Conservation (phyloP, 352 stramenopile species). For the Lagenidium sp. region DNA sequence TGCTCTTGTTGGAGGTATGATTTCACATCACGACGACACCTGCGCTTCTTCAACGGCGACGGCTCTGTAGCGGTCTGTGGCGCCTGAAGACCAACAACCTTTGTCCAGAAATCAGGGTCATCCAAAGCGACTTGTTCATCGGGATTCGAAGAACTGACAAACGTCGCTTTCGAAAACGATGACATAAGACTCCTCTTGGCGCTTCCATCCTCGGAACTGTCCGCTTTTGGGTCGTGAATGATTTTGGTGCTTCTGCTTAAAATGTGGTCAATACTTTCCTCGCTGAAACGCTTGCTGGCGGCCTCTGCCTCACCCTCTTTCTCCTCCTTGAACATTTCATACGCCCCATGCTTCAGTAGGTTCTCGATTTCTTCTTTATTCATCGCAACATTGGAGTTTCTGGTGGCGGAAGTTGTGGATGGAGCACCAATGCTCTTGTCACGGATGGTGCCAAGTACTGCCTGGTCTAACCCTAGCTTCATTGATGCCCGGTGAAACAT, state of each 20-base stretch:
- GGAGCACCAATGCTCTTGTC: slow-evolving; percentile 25
- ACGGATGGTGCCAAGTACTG: slow-evolving; percentile 84
- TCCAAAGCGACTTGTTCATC: slow-evolving; percentile 87
- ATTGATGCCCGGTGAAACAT: slow-evolving; percentile 92
- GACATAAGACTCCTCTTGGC: slow-evolving; percentile 74
- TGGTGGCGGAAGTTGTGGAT: slow-evolving; percentile 28
- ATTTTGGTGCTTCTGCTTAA: slow-evolving; percentile 87
- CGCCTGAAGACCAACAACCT: slow-evolving; percentile 84
- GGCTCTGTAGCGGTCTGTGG: slow-evolving; percentile 35
- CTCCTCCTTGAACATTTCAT: slow-evolving; percentile 92
- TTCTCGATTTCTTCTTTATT: slow-evolving; percentile 90
- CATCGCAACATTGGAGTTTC: too few species aligned
- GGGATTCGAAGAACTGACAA: slow-evolving; percentile 82
- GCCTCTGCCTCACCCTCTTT: slow-evolving; percentile 86
- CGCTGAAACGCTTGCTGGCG: slow-evolving; percentile 93
- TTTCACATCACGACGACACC: slow-evolving; percentile 59
- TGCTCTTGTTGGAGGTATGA: slow-evolving; percentile 66
- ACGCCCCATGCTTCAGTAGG: slow-evolving; percentile 90
- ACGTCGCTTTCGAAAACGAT: slow-evolving; percentile 91
- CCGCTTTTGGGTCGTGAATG: slow-evolving; percentile 70
- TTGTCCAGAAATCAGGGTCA: slow-evolving; percentile 93
- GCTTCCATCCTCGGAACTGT: slow-evolving; percentile 22
- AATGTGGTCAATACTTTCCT: slow-evolving; percentile 99
- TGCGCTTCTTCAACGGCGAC: slow-evolving; percentile 66
- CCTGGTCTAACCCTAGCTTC: slow-evolving; percentile 90